Evolutionary conservation across 345 rosid species (phyloP), one percentile per base, ranked within the genome.

Genomic region (Eucalyptus cloeziana): DNA sequence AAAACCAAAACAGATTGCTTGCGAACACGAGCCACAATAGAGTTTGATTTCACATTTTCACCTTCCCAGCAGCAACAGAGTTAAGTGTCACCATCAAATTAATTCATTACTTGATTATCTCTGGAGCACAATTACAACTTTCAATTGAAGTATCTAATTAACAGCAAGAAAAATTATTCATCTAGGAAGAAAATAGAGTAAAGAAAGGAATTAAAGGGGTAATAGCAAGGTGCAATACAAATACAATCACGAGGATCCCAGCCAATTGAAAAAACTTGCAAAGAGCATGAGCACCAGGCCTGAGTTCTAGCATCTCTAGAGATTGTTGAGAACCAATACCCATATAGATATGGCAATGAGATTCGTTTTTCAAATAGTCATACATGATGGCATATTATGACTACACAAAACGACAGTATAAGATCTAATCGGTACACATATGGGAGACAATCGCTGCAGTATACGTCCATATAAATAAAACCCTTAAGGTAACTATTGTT

Each of bases 61-160:
- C 97, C 98, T 97, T 97, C 69, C 98, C 96, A 22, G 98, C 97
- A 88, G 97, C 92, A n/a, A 95, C 97, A 91, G 90, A 93, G 92
- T 94, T 94, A 16, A 9, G 7, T 62, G 31, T 62, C 69, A 13
- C 69, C 69, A 62, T 13, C 17, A 4, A 30, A 13, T 13, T 30
- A 62, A 30, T 54, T 54, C 58, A 19, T 19, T 54, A 58, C 13
- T 58, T 58, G 64, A 58, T 58, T 25, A 58, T 27, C 0, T 62
- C 33, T 30, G 0, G 9, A 13, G 5, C 33, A 62, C 17, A 62
- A 62, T 62, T 62, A 30, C 0, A 8, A 67, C 10, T 10, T 58
- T 30, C 33, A 30, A 10, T 62, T 7, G 33, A 13, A 62, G 9
- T 62, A 58, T 62, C 30, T 62, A 0, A 62, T 62, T 30, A 27